Base-by-base conservation (phyloP, 768 basidiomycete species). In the Mycena rebaudengoi region DNA sequence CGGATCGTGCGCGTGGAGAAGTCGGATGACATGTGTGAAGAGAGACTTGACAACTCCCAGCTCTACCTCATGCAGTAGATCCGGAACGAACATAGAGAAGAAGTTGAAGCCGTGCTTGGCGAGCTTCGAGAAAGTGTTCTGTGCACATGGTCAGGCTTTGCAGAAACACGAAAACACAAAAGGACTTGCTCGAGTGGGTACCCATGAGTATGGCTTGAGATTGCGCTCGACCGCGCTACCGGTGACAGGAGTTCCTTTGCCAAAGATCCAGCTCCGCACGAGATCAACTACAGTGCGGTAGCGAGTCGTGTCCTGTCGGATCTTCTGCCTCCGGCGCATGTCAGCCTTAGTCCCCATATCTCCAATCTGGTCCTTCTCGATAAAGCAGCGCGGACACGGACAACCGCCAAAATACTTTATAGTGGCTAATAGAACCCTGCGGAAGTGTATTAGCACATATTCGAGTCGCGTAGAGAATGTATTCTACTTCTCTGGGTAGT, bases 401-500 rank as follows among this genome's bases (percentile, higher is more conserved):
- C 70, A 76, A 8, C 32, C 7, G 0, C 69, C 69, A 5, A 71
- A 52, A 51, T 59, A 65, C 5, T 62, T 58, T 23, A 73, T 61
- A 48, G 57, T 62, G 5, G 66, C 67, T 49, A 76, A 45, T 2
- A 78, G 59, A 30, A 72, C 69, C 43, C 76, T 76, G 48, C 43
- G 43, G 23, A 26, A 50, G 41, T 20, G 28, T 29, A 57, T n/a
- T 5, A 23, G 14, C 33, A 13, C 5, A 4, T 16, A 44, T n/a
- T 40, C 11, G 29, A 35, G 25, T n/a, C n/a, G n/a, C n/a, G n/a
- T n/a, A n/a, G n/a, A n/a, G n/a, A n/a, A n/a, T n/a, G 40, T 25
- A 21, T 50, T 68, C 33, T 63, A 79, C 78, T 78, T 78, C 55
- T 80, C 74, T 14, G 76, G 75, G 67, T 79, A 79, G 52, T 80